Conservation (phyloP, 2,329 filamentous ascomycete genomes). For the Gremmenia infestans region DNA sequence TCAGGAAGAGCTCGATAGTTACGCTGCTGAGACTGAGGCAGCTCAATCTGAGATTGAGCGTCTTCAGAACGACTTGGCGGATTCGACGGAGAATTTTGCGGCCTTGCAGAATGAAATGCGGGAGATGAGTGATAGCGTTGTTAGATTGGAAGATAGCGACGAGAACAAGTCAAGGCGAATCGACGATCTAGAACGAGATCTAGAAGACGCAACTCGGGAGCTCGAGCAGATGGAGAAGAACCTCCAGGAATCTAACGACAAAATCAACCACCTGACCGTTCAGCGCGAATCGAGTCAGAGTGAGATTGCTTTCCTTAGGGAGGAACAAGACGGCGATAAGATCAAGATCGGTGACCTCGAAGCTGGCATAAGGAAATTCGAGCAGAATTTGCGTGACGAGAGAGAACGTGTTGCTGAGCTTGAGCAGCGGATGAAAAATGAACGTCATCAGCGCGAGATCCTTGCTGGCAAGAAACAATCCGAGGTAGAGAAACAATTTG, state of each 20-base stretch:
- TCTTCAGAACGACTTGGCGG: slow-evolving; percentile 65
- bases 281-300: slow-evolving; percentile 89
- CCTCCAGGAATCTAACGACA: slow-evolving; percentile 78
- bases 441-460: slow-evolving; percentile 81
- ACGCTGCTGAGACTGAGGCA: slow-evolving; percentile 69
- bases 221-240: slow-evolving; percentile 80
- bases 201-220: slow-evolving; percentile 80
- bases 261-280: slow-evolving; percentile 80
- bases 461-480: slow-evolving; percentile 87
- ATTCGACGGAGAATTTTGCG: slow-evolving; percentile 79
- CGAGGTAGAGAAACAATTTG: slow-evolving; percentile 88
- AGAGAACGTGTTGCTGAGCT: slow-evolving; percentile 70
- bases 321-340: slow-evolving; percentile 96
- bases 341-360: slow-evolving; percentile 95
- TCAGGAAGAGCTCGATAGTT: slow-evolving; percentile 59
- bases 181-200: slow-evolving; percentile 74
- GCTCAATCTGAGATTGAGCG: slow-evolving; percentile 66
- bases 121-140: slow-evolving; percentile 78
- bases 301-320: slow-evolving; percentile 90
- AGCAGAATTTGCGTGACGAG: slow-evolving; percentile 77
- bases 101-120: slow-evolving; percentile 94
- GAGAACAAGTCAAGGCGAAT: slow-evolving; percentile 74
- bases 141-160: slow-evolving; percentile 86
- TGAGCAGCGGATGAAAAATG: slow-evolving; percentile 69
- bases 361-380: slow-evolving; percentile 71